Evolutionary conservation across 225 moss, liverwort and hornwort genomes (phyloP), one percentile per base, ranked within the genome.

Genomic region (Takakia lepidozioides): DNA sequence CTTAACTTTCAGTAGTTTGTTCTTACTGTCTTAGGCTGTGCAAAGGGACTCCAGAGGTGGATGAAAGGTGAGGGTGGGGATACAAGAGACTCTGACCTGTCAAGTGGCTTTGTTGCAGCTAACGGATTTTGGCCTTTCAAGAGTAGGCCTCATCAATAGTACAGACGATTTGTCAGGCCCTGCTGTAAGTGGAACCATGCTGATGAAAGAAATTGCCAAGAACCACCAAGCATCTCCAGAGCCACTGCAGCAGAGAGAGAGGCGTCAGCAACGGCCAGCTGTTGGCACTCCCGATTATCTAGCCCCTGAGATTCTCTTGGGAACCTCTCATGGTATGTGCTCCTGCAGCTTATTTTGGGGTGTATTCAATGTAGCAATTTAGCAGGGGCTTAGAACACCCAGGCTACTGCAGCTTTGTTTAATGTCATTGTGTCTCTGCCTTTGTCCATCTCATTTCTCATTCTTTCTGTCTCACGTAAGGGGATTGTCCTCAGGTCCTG

Each of bases 71-170:
- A n/a, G n/a, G n/a, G n/a, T n/a, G n/a, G n/a, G n/a, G n/a, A n/a
- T n/a, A n/a, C n/a, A n/a, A n/a, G n/a, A n/a, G n/a, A n/a, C n/a
- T n/a, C n/a, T n/a, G n/a, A n/a, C n/a, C n/a, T n/a, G n/a, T n/a
- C n/a, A n/a, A n/a, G n/a, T n/a, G n/a, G n/a, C n/a, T n/a, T n/a
- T 52, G 6, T 52, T 70, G 56, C 98, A 98, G 98, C 80, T 98
- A n/a, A 98, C 98, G 56, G 98, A 98, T 70, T 98, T 98, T 64
- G 98, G 98, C 37, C 71, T 98, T 66, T 98, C 98, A 69, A 91
- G 85, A 76, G 98, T 98, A 63, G 98, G 98, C 58, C 98, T 98
- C 46, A 98, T 98, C 67, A 98, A 98, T 56, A 98, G 91, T 67
- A 98, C 98, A 48, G 98, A 98, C 59, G 98, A 98, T 70, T 66